Evolutionary conservation across 176 grass and related monocot genomes (phyloP).

Genomic region (Eremochloa ophiuroides): DNA sequence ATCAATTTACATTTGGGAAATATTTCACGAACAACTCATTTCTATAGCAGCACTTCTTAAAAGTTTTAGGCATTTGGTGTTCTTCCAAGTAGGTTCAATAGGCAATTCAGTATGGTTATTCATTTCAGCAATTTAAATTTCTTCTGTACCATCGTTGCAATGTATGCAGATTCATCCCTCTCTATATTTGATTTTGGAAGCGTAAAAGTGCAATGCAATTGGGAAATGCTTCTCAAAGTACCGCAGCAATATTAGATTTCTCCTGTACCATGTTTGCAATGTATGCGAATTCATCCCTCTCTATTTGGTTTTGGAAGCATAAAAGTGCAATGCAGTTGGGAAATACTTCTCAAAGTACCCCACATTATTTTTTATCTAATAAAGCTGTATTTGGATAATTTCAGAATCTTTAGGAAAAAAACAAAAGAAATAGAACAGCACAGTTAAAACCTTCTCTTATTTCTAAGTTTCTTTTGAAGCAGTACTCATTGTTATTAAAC

Average conservation of each 20-base stretch:
- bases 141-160: background rate
- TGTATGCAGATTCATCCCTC: background rate
- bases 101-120: constrained; percentile 15
- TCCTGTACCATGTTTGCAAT: background rate
- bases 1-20: background rate
- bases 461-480: background rate
- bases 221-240: background rate
- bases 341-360: background rate
- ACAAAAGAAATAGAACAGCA: background rate
- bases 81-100: background rate
- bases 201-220: constrained; percentile 11
- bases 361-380: background rate
- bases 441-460: background rate
- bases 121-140: background rate
- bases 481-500: background rate
- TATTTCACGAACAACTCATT: background rate
- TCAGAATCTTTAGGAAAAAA: background rate
- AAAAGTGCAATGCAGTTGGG: background rate
- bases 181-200: background rate
- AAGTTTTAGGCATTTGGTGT: background rate
- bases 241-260: background rate
- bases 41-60: background rate
- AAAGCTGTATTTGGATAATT: constrained; percentile 7
- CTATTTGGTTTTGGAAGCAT: constrained; percentile 1
- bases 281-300: background rate